These are phyloP conservation scores for Saccharum officinarum DNA, from an alignment of 176 grass and related monocot species.

Conservation along the genomic window DNA sequence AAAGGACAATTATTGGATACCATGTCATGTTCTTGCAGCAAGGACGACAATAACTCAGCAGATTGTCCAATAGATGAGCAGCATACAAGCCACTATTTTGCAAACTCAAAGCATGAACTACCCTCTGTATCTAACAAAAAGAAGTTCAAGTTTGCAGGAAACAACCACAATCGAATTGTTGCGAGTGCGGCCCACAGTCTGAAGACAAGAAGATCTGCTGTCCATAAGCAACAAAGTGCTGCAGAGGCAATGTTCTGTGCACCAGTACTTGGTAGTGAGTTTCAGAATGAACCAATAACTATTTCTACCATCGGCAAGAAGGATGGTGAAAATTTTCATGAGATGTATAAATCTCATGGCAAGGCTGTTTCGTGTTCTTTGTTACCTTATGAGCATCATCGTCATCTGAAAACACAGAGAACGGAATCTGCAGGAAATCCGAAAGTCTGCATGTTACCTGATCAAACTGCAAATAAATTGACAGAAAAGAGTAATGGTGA, in stretches of 20 bases:
- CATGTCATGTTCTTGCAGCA: constrained; percentile 38
- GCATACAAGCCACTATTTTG: constrained; percentile 29
- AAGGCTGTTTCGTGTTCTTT: background rate
- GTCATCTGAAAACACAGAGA: constrained; percentile 32
- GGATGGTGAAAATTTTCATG: constrained; percentile 17
- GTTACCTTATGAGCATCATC: background rate
- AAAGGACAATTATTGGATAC: constrained; percentile 39
- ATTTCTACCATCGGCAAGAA: constrained; percentile 21
- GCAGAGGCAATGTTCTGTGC: background rate
- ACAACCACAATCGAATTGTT: constrained; percentile 13
- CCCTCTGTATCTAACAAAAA: background rate
- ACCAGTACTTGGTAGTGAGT: constrained; percentile 22
- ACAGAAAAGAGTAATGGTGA: constrained; percentile 8
- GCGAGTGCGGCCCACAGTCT: constrained; percentile 6
- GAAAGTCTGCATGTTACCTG: background rate
- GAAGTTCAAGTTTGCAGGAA: constrained; percentile 1
- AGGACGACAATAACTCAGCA: constrained; percentile 40
- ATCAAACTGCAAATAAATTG: constrained; percentile 16
- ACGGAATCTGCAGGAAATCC: constrained; percentile 31
- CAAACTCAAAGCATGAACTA: constrained; percentile 32
- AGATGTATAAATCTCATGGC: constrained; percentile 16
- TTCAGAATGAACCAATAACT: constrained; percentile 8
- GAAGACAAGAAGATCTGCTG: constrained; percentile 23
- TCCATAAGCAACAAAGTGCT: constrained; percentile 7
- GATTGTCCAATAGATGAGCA: constrained; percentile 27